Evolutionary conservation across 73 alveolate species (phyloP).

Genomic region (Stentor coeruleus): DNA sequence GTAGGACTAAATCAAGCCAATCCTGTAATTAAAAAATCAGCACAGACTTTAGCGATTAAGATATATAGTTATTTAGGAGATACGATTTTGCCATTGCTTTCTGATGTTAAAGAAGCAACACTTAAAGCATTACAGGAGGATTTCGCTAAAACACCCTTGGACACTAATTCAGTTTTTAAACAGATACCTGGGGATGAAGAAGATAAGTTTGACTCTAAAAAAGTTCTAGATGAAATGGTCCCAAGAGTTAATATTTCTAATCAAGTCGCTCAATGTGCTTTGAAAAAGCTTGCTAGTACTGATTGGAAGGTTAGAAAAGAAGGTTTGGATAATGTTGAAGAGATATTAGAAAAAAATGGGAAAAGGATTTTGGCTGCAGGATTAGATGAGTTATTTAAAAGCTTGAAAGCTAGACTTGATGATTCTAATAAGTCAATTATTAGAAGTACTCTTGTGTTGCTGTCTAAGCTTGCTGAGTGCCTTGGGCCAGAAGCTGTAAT

Average conservation of each 20-base stretch:
- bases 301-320: slow-evolving; percentile 84
- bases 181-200: slow-evolving; percentile 66
- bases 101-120: slow-evolving; percentile 80
- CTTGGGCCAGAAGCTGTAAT: slow-evolving; percentile 69
- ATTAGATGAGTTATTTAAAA: slow-evolving; percentile 56
- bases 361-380: slow-evolving; percentile 82
- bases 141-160: slow-evolving; percentile 54
- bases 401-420: slow-evolving; percentile 59
- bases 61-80: slow-evolving; percentile 77
- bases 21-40: slow-evolving; percentile 66
- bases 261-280: slow-evolving; percentile 53
- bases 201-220: slow-evolving; percentile 39
- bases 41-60: slow-evolving; percentile 61
- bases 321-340: slow-evolving; percentile 60
- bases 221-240: slow-evolving; percentile 48
- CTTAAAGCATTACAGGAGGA: slow-evolving; percentile 66
- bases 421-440: slow-evolving; percentile 84
- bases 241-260: slow-evolving; percentile 78
- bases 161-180: slow-evolving; percentile 45
- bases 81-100: slow-evolving; percentile 58
- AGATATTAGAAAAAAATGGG: slow-evolving; percentile 53
- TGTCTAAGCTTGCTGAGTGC: slow-evolving; percentile 61
- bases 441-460: slow-evolving; percentile 56
- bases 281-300: slow-evolving; percentile 65
- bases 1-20: slow-evolving; percentile 55